Conservation (phyloP, 805 yeast genomes). For the Teunomyces lycoperdinae region DNA sequence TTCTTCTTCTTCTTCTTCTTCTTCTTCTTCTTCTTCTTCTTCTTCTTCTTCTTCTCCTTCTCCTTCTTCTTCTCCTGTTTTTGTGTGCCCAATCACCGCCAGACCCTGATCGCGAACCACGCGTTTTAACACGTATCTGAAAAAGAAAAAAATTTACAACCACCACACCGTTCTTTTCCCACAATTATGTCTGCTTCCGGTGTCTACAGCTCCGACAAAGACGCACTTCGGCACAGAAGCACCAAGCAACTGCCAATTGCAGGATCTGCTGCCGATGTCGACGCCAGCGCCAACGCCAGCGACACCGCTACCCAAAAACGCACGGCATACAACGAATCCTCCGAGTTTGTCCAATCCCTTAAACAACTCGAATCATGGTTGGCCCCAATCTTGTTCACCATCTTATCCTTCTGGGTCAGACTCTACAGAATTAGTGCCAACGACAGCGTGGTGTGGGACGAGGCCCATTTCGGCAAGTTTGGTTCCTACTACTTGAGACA, state of each 20-base stretch:
- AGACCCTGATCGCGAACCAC: not conserved
- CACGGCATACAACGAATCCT: slow-evolving; percentile 22
- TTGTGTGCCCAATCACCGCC: too few species aligned
- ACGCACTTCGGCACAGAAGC: slow-evolving; percentile 18
- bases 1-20: too few species aligned
- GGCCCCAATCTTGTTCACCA: slow-evolving; percentile 37
- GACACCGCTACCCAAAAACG: slow-evolving; percentile 16
- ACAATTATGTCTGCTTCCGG: slow-evolving; percentile 24
- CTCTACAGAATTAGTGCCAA: slow-evolving; percentile 73
- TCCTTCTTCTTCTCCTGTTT: too few species aligned
- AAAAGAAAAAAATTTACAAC: not conserved
- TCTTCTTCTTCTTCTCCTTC: too few species aligned
- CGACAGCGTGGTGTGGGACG: slow-evolving; percentile 90
- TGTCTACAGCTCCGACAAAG: slow-evolving; percentile 14
- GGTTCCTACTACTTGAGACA: slow-evolving; percentile 87
- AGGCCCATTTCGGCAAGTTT: slow-evolving; percentile 96
- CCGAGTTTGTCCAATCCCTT: slow-evolving; percentile 24
- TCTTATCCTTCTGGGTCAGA: slow-evolving; percentile 48
- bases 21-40: too few species aligned
- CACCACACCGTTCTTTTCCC: slow-evolving; percentile 3
- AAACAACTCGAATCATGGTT: slow-evolving; percentile 22
- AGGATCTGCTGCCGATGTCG: slow-evolving; percentile 1
- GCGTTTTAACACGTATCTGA: slow-evolving; percentile 4
- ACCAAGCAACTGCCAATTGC: slow-evolving; percentile 4
- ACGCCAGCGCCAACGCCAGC: slow-evolving; percentile 8